Conservation (phyloP, 495 filamentous ascomycete genomes). For the Annulohypoxylon stygium region DNA sequence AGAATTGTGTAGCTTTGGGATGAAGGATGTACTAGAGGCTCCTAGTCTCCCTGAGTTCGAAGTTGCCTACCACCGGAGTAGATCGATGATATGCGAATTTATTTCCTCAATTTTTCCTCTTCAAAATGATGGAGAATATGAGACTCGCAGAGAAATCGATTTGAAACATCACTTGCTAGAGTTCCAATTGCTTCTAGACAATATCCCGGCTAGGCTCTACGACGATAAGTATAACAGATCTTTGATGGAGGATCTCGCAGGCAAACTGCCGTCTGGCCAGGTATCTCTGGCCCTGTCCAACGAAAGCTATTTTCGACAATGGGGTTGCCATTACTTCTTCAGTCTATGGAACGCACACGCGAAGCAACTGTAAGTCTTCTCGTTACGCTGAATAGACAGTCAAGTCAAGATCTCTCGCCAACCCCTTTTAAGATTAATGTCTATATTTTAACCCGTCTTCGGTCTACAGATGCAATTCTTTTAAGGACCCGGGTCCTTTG, state of each 20-base stretch:
- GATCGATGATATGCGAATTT: constrained; percentile 56
- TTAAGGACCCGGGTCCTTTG: constrained; percentile 62
- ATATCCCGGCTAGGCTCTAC: constrained; percentile 49
- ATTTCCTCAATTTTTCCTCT: constrained; percentile 54
- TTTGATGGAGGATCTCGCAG: constrained; percentile 55
- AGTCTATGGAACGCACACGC: constrained; percentile 58
- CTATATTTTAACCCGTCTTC: neutral
- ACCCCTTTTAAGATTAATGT: neutral
- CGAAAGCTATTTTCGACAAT: constrained; percentile 49
- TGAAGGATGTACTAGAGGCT: constrained; percentile 25
- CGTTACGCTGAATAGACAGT: neutral
- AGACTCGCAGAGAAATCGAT: constrained; percentile 27
- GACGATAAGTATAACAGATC: constrained; percentile 50
- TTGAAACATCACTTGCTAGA: neutral
- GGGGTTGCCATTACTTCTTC: constrained; percentile 62
- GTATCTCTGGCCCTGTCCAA: constrained; percentile 52
- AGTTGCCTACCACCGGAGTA: constrained; percentile 59
- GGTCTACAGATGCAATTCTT: constrained; percentile 56
- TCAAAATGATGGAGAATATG: constrained; percentile 47
- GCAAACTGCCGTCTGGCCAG: constrained; percentile 51
- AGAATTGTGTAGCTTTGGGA: neutral
- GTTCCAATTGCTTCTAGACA: constrained; percentile 42
- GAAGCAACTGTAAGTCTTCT: constrained; percentile 52
- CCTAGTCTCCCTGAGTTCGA: constrained; percentile 36
- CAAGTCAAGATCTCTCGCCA: neutral